Conservation (phyloP, 495 filamentous ascomycete species). For the Trichoderma erinaceum region DNA sequence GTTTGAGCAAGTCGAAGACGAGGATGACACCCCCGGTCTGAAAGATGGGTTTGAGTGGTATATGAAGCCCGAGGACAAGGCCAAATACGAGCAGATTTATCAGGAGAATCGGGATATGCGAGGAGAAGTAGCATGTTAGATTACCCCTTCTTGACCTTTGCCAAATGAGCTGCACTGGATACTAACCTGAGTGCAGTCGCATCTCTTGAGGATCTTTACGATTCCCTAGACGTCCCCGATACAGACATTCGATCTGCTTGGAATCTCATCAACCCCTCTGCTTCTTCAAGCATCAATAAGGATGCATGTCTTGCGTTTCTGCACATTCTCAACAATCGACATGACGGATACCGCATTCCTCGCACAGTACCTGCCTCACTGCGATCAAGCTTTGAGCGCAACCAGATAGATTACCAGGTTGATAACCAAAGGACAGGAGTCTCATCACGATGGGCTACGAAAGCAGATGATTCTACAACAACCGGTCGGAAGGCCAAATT, state of each 20-base stretch:
- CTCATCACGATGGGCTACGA: slow-evolving; percentile 59
- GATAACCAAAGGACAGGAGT: slow-evolving; percentile 58
- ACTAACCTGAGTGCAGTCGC: slow-evolving; percentile 47
- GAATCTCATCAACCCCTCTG: slow-evolving; percentile 93
- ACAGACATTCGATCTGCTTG: slow-evolving; percentile 90
- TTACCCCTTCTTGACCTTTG: neutral
- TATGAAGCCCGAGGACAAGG: slow-evolving; percentile 83
- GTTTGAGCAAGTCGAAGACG: slow-evolving; percentile 72
- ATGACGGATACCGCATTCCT: slow-evolving; percentile 92
- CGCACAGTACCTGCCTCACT: slow-evolving; percentile 86
- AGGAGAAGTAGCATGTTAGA: slow-evolving; percentile 75
- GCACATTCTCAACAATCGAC: slow-evolving; percentile 89
- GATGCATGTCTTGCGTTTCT: slow-evolving; percentile 91
- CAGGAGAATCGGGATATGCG: slow-evolving; percentile 77
- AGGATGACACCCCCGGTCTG: slow-evolving; percentile 73
- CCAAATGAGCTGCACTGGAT: neutral
- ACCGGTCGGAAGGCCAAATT: slow-evolving; percentile 93
- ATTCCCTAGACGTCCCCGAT: slow-evolving; percentile 88
- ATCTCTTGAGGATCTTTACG: slow-evolving; percentile 76
- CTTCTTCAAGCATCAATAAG: slow-evolving; percentile 74
- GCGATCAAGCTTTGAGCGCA: slow-evolving; percentile 84
- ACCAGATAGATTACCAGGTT: slow-evolving; percentile 90
- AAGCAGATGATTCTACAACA: slow-evolving; percentile 63
- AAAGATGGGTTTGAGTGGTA: slow-evolving; percentile 99
- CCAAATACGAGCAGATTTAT: slow-evolving; percentile 95